Evolutionary conservation across 257 asterid genomes (phyloP).

Genomic region (Dorcoceras hygrometricum): DNA sequence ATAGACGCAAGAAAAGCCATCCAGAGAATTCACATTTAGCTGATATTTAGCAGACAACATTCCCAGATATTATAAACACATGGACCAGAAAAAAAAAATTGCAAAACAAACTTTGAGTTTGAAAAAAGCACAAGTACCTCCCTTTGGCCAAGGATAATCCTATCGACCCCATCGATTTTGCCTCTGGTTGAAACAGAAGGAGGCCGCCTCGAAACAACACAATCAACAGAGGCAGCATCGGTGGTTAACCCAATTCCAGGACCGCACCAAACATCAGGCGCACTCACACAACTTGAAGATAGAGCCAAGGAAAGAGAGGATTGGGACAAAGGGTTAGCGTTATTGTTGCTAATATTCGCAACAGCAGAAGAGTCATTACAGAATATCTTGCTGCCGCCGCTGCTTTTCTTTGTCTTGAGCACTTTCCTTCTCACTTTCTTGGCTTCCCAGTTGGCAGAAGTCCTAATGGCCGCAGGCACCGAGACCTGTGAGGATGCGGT

Average conservation of each 20-base stretch:
- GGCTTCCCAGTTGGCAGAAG: conserved; percentile 82
- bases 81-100: not conserved
- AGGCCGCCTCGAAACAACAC: conserved; percentile 71
- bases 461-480: conserved; percentile 77
- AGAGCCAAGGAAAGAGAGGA: conserved; percentile 44
- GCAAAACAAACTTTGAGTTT: not conserved
- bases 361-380: conserved; percentile 16
- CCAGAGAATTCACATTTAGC: not conserved
- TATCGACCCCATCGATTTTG: conserved; percentile 45
- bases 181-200: conserved; percentile 39
- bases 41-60: conserved; percentile 5
- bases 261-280: conserved; percentile 86
- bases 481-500: conserved; percentile 87
- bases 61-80: not conserved
- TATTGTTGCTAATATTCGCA: not conserved
- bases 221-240: conserved; percentile 76
- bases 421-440: conserved; percentile 60
- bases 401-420: conserved; percentile 36
- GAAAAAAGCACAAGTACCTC: conserved; percentile 41
- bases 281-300: conserved; percentile 47
- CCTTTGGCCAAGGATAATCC: conserved; percentile 34
- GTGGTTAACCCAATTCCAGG: conserved; percentile 63
- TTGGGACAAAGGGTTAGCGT: conserved; percentile 24
- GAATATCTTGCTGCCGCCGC: conserved; percentile 16
- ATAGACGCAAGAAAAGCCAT: not conserved